phyloP scores from a whole-genome alignment of 139 green algal species.

The Picochlorum sp. region DNA sequence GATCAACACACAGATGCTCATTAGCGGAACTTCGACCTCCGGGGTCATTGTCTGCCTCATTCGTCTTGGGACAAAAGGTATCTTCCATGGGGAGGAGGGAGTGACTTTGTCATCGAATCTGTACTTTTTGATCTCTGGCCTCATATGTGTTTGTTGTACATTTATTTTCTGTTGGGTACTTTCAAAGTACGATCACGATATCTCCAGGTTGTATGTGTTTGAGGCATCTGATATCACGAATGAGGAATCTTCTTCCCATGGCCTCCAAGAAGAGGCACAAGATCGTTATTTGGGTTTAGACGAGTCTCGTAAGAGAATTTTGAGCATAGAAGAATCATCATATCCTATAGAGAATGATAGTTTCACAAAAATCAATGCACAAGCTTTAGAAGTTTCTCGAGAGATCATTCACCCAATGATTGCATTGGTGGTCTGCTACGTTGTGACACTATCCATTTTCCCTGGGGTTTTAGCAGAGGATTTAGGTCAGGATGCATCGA shows the following conservation, averaged over 20 bases:
- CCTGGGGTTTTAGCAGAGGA: constrained; percentile 83
- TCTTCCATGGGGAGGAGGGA: constrained; percentile 34
- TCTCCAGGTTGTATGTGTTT: not conserved
- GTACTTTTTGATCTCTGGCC: constrained; percentile 50
- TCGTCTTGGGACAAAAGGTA: constrained; percentile 58
- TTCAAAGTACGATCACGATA: not conserved
- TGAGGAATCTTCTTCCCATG: no score
- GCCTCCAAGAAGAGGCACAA: no score
- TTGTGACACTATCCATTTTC: constrained; percentile 80
- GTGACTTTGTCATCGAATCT: constrained; percentile 34
- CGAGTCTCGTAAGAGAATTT: no score
- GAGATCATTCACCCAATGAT: not conserved
- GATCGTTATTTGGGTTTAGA: no score
- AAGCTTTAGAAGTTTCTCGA: not conserved
- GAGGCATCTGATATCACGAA: not conserved
- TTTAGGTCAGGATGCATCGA: constrained; percentile 47
- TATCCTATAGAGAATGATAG: no score
- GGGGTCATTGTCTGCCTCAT: constrained; percentile 60
- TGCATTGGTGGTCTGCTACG: constrained; percentile 24
- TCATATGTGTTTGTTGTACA: constrained; percentile 31
- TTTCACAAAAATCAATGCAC: no score
- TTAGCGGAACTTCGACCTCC: constrained; percentile 56
- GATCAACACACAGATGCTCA: constrained; percentile 63
- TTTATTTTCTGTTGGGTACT: constrained; percentile 25
- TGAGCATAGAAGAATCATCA: no score